Base-by-base conservation (phyloP, 768 basidiomycete species). In the Suillus tomentosus region DNA sequence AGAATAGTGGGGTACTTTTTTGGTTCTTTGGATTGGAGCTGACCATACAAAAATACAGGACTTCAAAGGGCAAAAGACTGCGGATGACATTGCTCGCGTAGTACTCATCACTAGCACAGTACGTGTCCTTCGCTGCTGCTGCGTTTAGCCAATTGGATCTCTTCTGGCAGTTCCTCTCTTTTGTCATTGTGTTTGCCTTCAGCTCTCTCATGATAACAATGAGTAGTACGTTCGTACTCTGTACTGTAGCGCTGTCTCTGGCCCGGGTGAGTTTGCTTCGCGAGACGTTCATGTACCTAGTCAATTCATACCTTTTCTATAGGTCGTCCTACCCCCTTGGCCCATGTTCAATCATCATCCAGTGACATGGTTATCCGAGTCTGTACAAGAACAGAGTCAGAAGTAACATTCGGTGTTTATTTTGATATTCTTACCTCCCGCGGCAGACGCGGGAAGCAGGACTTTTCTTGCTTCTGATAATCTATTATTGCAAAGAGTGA, bases 241-340 rank as follows among this genome's bases (percentile, higher is more conserved):
- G 37, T 39, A 62, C 56, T n/a, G 39, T 62, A 0, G 61, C 37
- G 6, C 19, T 62, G 50, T 60, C 34, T 62, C 51, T 62, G n/a
- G n/a, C n/a, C n/a, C n/a, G n/a, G 19, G 61, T 62, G 37, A 22
- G 56, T 62, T 36, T 60, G 3, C 27, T 34, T 42, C 24, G 22
- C 13, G n/a, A 62, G 10, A 6, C 8, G 2, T 34, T 40, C 14
- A 13, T 19, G n/a, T n/a, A 31, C 37, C 11, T 42, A 2, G 19
- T 24, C 22, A 31, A 39, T 42, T 60, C n/a, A 58, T 9, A 19
- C 14, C 8, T 48, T 31, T 37, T 2, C 24, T 62, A 19, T 66
- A 92, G 91, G 73, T 81, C 54, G 78, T 87, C 14, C 65, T 92
- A 5, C 91, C 91, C 0, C 87, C 87, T 10, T 93, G 91, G 91